Evolutionary conservation across 495 filamentous ascomycete genomes (phyloP).

Genomic region (Podospora appendiculata): DNA sequence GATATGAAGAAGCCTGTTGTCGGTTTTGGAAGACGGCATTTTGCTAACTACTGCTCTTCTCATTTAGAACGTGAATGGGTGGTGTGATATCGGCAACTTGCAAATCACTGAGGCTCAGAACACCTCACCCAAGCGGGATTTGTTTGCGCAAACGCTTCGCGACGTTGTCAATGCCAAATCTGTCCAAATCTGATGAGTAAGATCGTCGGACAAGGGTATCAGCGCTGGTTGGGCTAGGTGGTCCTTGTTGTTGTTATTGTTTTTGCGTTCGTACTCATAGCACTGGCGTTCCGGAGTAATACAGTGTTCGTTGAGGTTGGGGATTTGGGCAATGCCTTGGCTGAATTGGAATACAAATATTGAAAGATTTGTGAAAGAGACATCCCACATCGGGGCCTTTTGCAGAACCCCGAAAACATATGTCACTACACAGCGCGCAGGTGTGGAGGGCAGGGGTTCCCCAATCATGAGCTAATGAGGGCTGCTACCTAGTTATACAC

Average conservation of each 20-base stretch:
- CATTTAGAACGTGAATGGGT: conserved; percentile 60
- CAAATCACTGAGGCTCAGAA: conserved; percentile 4
- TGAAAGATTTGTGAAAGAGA: too few species aligned
- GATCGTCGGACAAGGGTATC: background rate
- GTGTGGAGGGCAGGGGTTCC: too few species aligned
- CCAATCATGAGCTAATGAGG: too few species aligned
- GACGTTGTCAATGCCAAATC: background rate
- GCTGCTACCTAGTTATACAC: too few species aligned
- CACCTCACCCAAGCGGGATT: conserved; percentile 9
- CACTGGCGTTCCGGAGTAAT: background rate
- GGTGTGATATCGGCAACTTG: conserved; percentile 65
- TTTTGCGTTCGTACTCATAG: background rate
- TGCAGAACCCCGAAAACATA: too few species aligned
- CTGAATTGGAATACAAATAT: too few species aligned
- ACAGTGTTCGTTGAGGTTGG: background rate
- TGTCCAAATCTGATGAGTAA: too few species aligned
- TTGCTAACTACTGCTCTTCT: background rate
- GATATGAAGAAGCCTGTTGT: background rate
- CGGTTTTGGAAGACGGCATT: background rate
- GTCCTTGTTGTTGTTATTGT: background rate
- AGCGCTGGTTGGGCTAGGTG: background rate
- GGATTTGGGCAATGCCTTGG: too few species aligned
- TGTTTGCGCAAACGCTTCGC: background rate
- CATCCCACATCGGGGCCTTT: too few species aligned
- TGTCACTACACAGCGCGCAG: too few species aligned